These are phyloP conservation scores for Picea sitchensis DNA, from an alignment of 75 land plant species.

Conservation along the genomic window DNA sequence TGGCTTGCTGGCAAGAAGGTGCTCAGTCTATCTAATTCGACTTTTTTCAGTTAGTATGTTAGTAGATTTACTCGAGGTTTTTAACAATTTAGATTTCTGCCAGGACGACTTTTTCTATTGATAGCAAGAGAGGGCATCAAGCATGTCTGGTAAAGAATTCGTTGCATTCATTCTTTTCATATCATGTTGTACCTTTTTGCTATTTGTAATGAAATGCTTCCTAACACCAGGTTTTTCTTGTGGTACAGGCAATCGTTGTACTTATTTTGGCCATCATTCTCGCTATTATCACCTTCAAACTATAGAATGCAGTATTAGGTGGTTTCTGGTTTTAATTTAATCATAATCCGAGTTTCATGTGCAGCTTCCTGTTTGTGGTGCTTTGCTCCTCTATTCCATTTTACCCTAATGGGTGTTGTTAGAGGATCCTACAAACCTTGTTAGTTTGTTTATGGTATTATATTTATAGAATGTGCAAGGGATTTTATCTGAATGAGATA, in stretches of 20 bases:
- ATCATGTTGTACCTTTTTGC: not conserved
- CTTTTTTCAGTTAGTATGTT: not conserved
- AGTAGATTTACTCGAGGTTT: not conserved
- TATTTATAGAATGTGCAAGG: too few relatives aligned
- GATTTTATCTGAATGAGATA: too few relatives aligned
- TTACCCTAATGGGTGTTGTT: too few relatives aligned
- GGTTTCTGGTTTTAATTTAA: too few relatives aligned
- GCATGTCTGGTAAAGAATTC: conserved; percentile 16
- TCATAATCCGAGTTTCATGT: too few relatives aligned
- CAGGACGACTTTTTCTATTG: conserved; percentile 15
- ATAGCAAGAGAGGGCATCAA: conserved; percentile 1
- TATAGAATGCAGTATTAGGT: not conserved
- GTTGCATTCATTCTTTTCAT: conserved; percentile 1
- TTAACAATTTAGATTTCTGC: not conserved
- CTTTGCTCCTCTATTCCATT: too few relatives aligned
- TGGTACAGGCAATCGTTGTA: conserved; percentile 1
- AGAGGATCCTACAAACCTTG: too few relatives aligned
- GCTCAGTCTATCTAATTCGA: not conserved
- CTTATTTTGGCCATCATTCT: conserved; percentile 2
- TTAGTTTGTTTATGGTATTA: too few relatives aligned
- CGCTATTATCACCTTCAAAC: conserved; percentile 4
- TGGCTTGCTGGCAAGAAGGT: conserved; percentile 53
- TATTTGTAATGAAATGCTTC: not conserved
- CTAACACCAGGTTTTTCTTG: not conserved
- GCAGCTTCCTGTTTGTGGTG: too few relatives aligned